phyloP scores from a whole-genome alignment of 2,329 filamentous ascomycete genomes.

The Aspergillus novoparasiticus region DNA sequence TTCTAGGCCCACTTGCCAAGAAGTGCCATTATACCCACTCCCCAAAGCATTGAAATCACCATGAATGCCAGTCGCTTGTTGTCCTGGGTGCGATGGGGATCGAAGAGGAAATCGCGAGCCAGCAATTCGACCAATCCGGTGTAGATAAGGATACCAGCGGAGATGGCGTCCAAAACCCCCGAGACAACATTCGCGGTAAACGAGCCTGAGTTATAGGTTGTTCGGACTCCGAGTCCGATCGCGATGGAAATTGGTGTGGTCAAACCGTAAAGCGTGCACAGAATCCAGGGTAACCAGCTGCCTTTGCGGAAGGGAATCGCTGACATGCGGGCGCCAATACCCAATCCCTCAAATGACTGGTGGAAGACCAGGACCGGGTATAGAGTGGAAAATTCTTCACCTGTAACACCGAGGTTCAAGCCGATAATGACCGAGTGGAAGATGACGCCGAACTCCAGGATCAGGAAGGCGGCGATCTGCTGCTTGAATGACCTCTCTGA shows the following conservation, averaged over 20 bases:
- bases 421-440: slow-evolving; percentile 68
- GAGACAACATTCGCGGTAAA: slow-evolving; percentile 48
- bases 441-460: slow-evolving; percentile 63
- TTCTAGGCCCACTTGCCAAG: slow-evolving; percentile 54
- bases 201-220: slow-evolving; percentile 45
- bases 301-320: slow-evolving; percentile 55
- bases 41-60: slow-evolving; percentile 44
- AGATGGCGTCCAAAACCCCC: slow-evolving; percentile 51
- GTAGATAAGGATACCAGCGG: slow-evolving; percentile 54
- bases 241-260: slow-evolving; percentile 56
- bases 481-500: slow-evolving; percentile 35
- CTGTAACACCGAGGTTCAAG: slow-evolving; percentile 61
- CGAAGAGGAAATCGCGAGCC: slow-evolving; percentile 55
- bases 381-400: slow-evolving; percentile 59
- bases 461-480: slow-evolving; percentile 45
- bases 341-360: slow-evolving; percentile 65
- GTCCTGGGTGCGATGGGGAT: slow-evolving; percentile 47
- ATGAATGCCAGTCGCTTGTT: slow-evolving; percentile 45
- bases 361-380: slow-evolving; percentile 66
- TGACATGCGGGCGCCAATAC: slow-evolving; percentile 63
- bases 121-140: slow-evolving; percentile 54
- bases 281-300: slow-evolving; percentile 52
- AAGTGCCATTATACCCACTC: slow-evolving; percentile 51
- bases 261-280: slow-evolving; percentile 53
- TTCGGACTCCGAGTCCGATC: slow-evolving; percentile 50